Base-by-base conservation (phyloP, 2,329 filamentous ascomycete species). In the Cladorrhinum sp. region DNA sequence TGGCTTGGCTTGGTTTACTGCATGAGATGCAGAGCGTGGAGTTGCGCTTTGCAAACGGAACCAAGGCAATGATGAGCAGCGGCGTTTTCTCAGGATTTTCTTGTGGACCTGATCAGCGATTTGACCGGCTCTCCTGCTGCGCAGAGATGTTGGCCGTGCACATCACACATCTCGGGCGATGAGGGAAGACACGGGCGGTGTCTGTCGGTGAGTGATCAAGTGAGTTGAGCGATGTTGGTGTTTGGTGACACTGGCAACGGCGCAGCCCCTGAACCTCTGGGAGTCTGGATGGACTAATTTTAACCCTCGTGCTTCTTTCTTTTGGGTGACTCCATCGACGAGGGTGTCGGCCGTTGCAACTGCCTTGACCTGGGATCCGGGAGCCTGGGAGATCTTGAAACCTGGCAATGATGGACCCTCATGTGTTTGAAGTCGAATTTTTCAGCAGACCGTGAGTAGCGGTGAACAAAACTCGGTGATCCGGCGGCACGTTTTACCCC, bases 1-100 rank as follows among this genome's bases (percentile, higher is more conserved):
- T 58, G 60, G 58, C 50, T 61, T 58, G 60, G 58, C 59, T 55
- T 55, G 57, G 53, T 30, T 60, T 63, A 59, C 61, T 62, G 58
- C 58, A 59, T 26, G 20, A 53, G 28, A 51, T 51, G 56, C 56
- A 58, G 28, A 48, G 46, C 56, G 48, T 49, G 16, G 23, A 26
- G 18, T 49, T 46, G 51, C 21, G 21, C 42, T 46, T 16, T 46
- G 42, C 8, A 46, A n/a, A 33, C 30, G 28, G 24, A 46, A 46
- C 42, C 18, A 46, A 46, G n/a, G 42, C 42, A 46, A 7, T 46
- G 16, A 46, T 46, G 42, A 59, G 62, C 56, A 20, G 62, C 59
- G 28, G 53, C 42, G 7, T 46, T 20, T 46, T 46, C 7, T 9
- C 16, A 8, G 42, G 42, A 5, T 18, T 46, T 46, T 46, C 42